Evolutionary conservation across 1,284 basidiomycete genomes (phyloP).

Genomic region (Naganishia sp.): DNA sequence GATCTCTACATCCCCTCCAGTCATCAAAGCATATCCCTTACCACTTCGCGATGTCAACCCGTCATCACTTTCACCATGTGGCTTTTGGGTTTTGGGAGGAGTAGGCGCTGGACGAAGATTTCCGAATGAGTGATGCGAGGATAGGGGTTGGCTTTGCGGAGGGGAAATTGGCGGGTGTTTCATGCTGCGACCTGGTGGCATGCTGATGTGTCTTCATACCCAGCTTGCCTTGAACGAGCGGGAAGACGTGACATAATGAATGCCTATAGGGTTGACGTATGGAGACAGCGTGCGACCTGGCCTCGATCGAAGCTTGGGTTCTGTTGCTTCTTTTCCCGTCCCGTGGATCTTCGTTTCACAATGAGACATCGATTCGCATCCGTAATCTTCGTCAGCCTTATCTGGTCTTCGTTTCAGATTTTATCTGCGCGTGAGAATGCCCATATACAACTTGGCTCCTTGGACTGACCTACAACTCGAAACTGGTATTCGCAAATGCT

Average conservation of each 20-base stretch:
- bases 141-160: not conserved
- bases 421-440: too few relatives aligned
- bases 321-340: too few relatives aligned
- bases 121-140: not conserved
- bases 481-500: not conserved
- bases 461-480: too few relatives aligned
- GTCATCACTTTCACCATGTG: not conserved
- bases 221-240: too few relatives aligned
- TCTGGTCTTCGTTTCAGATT: not conserved
- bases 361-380: not conserved
- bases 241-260: too few relatives aligned
- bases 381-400: not conserved
- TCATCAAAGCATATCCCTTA: not conserved
- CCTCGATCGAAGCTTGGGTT: not conserved
- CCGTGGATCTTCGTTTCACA: too few relatives aligned
- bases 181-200: not conserved
- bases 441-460: not conserved
- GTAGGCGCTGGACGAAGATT: slow-evolving; percentile 6
- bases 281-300: not conserved
- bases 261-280: not conserved
- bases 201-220: not conserved
- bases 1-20: not conserved
- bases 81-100: not conserved
- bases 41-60: not conserved
- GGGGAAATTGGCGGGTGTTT: not conserved